Percentiles rank a stretch among this genome's conserved stretches.
Evolutionary conservation across 306 rosid genomes (phyloP).

Genomic region (Lagenaria siceraria): DNA sequence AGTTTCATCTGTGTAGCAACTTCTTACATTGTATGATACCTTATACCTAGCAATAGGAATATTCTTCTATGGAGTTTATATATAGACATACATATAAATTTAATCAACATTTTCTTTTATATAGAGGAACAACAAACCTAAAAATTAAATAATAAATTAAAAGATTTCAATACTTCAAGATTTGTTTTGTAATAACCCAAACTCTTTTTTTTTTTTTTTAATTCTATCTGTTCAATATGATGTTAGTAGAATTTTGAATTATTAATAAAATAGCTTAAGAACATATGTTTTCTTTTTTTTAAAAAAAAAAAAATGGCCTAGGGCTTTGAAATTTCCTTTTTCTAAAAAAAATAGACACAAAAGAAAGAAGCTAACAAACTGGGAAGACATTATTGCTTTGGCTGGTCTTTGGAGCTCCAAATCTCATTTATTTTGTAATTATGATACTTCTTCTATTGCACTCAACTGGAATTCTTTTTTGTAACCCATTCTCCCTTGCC

Average conservation of each 20-base stretch:
- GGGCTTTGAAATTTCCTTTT: neutral
- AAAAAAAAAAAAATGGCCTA: neutral
- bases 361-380: neutral
- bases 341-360: neutral
- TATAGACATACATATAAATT: neutral
- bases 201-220: neutral
- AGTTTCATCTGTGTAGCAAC: constrained; percentile 6
- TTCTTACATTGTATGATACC: neutral
- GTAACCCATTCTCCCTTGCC: too few species aligned
- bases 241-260: too few species aligned
- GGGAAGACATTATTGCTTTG: too few species aligned
- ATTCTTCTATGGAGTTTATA: neutral
- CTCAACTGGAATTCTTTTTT: too few species aligned
- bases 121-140: too few species aligned
- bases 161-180: neutral
- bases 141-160: neutral
- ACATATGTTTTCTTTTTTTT: too few species aligned
- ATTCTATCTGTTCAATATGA: too few species aligned
- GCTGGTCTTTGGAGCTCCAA: too few species aligned
- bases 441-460: too few species aligned
- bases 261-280: too few species aligned
- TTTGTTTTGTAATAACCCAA: neutral
- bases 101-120: too few species aligned
- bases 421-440: too few species aligned
- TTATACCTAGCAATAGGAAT: neutral